These are phyloP conservation scores for Westerdykella sp. DNA, from an alignment of 2,329 filamentous ascomycete species.

Conservation along the genomic window DNA sequence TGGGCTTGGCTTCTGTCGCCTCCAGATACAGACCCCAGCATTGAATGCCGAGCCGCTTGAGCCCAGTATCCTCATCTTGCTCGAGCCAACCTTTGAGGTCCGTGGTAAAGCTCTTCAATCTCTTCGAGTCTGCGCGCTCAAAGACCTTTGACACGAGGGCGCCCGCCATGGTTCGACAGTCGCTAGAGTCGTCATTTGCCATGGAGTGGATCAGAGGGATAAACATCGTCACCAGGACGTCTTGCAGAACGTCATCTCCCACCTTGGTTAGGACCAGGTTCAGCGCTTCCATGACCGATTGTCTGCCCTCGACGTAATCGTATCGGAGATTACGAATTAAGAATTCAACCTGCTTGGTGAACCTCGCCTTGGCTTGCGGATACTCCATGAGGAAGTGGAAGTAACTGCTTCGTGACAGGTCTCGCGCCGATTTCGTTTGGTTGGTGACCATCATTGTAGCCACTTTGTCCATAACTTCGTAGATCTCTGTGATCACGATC, in stretches of 20 bases:
- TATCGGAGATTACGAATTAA: constrained; percentile 88
- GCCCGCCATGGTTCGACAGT: constrained; percentile 76
- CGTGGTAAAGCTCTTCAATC: constrained; percentile 61
- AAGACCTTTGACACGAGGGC: constrained; percentile 77
- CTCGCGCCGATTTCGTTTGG: constrained; percentile 79
- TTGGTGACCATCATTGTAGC: constrained; percentile 94
- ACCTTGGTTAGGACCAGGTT: constrained; percentile 83
- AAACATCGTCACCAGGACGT: constrained; percentile 76
- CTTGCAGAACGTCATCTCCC: constrained; percentile 66
- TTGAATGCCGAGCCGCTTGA: constrained; percentile 69
- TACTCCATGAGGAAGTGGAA: constrained; percentile 94
- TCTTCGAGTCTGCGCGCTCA: constrained; percentile 66
- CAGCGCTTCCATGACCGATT: constrained; percentile 89
- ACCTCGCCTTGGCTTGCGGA: constrained; percentile 81
- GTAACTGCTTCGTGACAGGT: constrained; percentile 82
- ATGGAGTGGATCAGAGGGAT: constrained; percentile 78
- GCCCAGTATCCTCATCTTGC: constrained; percentile 63
- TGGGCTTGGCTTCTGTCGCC: constrained; percentile 54
- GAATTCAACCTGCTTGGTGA: constrained; percentile 84
- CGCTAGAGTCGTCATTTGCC: constrained; percentile 79
- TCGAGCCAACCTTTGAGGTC: constrained; percentile 71
- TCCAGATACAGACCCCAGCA: constrained; percentile 81
- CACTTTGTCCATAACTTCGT: constrained; percentile 77
- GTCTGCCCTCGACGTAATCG: constrained; percentile 75
- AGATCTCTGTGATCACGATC: constrained; percentile 78